Evolutionary conservation across 1,284 basidiomycete species (phyloP).

Genomic region (Wolfiporia cocos): DNA sequence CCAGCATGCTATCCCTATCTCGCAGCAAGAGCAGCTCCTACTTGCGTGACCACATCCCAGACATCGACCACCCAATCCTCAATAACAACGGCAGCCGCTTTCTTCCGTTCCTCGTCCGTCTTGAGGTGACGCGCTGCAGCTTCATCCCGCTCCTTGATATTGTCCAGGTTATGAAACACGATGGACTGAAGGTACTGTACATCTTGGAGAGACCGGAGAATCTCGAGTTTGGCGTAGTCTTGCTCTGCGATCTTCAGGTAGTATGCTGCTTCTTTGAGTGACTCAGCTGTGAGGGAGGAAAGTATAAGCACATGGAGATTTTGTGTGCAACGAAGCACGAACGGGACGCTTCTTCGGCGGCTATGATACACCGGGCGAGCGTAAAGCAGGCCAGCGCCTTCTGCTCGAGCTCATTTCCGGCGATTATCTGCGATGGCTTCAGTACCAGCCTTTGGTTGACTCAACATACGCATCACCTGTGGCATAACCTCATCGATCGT

Average conservation of each 20-base stretch:
- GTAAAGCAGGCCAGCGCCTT: conserved; percentile 70
- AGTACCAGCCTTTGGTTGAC: background rate
- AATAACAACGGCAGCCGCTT: conserved; percentile 34
- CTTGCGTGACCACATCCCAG: conserved; percentile 49
- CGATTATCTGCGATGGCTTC: conserved; percentile 46
- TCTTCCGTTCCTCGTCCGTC: conserved; percentile 35
- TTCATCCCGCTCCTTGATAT: conserved; percentile 47
- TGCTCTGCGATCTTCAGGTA: conserved; percentile 60
- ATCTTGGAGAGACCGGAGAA: conserved; percentile 53
- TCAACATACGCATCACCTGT: conserved; percentile 40
- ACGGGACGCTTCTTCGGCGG: conserved; percentile 25
- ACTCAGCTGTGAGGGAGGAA: conserved; percentile 29
- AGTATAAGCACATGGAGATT: conserved; percentile 1
- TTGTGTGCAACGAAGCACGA: conserved; percentile 2
- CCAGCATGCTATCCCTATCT: too few species aligned
- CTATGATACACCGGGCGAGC: conserved; percentile 66
- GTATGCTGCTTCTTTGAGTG: conserved; percentile 47
- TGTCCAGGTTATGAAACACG: conserved; percentile 62
- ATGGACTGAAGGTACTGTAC: conserved; percentile 67
- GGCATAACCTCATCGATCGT: conserved; percentile 75
- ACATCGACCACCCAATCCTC: conserved; percentile 51
- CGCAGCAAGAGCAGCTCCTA: conserved; percentile 50
- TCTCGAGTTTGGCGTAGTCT: conserved; percentile 54
- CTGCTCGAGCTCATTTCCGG: conserved; percentile 65
- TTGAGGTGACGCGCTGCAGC: conserved; percentile 43